Conservation (phyloP, 2,329 filamentous ascomycete genomes). For the Furcasterigmium furcatum region DNA sequence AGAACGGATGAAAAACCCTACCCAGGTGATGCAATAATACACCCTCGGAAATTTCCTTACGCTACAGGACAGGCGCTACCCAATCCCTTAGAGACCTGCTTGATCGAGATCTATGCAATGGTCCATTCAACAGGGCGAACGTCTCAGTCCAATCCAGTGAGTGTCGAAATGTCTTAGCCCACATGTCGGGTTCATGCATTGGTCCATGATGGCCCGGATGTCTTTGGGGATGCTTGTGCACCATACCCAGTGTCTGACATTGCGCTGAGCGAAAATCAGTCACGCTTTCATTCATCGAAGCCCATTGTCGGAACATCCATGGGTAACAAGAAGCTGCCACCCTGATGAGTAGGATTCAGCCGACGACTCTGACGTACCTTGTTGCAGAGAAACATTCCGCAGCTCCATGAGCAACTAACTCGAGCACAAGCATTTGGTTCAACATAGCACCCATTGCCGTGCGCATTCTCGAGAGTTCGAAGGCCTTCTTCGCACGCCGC, state of each 20-base stretch:
- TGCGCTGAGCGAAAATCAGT: not conserved
- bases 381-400: not conserved
- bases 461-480: not conserved
- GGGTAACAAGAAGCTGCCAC: too few relatives aligned
- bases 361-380: not conserved
- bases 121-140: too few relatives aligned
- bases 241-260: not conserved
- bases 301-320: too few relatives aligned
- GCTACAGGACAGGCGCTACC: too few relatives aligned
- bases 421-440: not conserved
- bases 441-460: not conserved
- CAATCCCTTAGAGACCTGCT: too few relatives aligned
- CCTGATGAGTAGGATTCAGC: too few relatives aligned
- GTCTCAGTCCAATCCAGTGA: not conserved
- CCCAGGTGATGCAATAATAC: too few relatives aligned
- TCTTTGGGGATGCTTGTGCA: not conserved
- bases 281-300: not conserved
- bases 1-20: too few relatives aligned
- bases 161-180: not conserved
- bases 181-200: not conserved
- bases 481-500: not conserved
- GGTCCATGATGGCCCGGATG: not conserved
- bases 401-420: not conserved
- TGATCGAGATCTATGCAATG: too few relatives aligned
- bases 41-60: too few relatives aligned